Evolutionary conservation across 305 asterid genomes (phyloP), one percentile per base, ranked within the genome.

Genomic region (Lippia alba): DNA sequence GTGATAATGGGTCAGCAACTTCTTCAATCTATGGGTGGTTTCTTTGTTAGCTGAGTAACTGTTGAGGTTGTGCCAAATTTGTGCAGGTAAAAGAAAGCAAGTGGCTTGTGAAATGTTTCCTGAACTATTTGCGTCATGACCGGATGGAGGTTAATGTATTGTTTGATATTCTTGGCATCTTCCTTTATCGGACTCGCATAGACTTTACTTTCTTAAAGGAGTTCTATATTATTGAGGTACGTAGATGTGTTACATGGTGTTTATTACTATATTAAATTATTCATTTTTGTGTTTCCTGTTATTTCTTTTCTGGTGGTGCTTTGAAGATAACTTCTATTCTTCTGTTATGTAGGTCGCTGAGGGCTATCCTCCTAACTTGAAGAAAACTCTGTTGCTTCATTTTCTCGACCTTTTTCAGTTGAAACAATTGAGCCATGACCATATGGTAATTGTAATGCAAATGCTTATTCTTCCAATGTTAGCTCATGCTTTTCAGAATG

Each of bases 71-170:
- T 75, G 20, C 64, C 71, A 45, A 50, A 61, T 40, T 70, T 50
- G 45, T 82, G 90, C 96, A 94, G 99, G 97, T 95, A 71, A 95
- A 90, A 82, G 99, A 95, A 85, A 95, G 98, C 98, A 95, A 95
- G 83, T 95, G 99, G 99, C 96, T 95, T 69, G 96, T 95, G 79
- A 95, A 95, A 83, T 95, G 98, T 85, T 95, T 89, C 64, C 75
- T 95, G 86, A 95, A 95, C 82, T 95, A 89, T 86, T 75, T 92
- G 79, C 88, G 96, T 54, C 96, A 92, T 84, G 98, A 95, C 77
- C 85, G 76, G 76, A 82, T 73, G 80, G 99, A 95, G 85, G 92
- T 92, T 66, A 80, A 90, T 73, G 96, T 95, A 41, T 85, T 95
- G 72, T 95, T 95, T 82, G 98, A 95, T 73, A 85, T 92, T 79